These are phyloP conservation scores for Dysphania ambrosioides DNA, from an alignment of 148 eudicot species.

Conservation along the genomic window DNA sequence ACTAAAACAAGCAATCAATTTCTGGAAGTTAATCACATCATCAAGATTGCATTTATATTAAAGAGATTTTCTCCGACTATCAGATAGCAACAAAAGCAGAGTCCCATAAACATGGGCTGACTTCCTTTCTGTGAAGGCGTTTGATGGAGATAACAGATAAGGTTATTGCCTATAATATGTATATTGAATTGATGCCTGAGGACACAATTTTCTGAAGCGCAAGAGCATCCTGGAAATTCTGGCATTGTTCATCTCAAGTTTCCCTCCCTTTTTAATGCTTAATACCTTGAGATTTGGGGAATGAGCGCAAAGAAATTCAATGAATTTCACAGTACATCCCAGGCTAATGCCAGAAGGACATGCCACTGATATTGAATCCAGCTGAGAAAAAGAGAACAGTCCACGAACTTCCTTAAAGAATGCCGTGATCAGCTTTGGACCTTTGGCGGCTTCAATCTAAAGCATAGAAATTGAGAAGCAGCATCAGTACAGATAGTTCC, in stretches of 20 bases:
- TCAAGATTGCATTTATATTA: no score
- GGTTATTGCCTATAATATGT: no score
- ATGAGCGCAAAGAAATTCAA: constrained; percentile 12
- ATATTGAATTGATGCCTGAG: background rate
- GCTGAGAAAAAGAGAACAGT: constrained; percentile 3
- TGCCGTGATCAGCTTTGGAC: background rate
- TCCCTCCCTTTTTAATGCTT: constrained; percentile 3
- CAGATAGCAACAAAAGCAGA: no score
- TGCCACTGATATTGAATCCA: background rate
- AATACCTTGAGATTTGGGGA: constrained; percentile 10
- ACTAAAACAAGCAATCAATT: no score
- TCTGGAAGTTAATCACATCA: no score
- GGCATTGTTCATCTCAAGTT: background rate
- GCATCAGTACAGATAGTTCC: background rate
- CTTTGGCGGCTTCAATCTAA: constrained; percentile 16
- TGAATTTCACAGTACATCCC: constrained; percentile 10
- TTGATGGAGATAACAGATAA: background rate
- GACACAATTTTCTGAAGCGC: constrained; percentile 1
- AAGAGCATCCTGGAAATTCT: background rate
- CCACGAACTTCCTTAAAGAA: constrained; percentile 9
- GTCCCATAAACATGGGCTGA: no score
- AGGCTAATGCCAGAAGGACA: background rate
- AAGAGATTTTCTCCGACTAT: no score
- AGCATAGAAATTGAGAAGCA: background rate
- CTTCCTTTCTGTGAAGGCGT: no score